Conservation (phyloP, 192 early-diverging fungal species). For the Backusella parvicylindrica region DNA sequence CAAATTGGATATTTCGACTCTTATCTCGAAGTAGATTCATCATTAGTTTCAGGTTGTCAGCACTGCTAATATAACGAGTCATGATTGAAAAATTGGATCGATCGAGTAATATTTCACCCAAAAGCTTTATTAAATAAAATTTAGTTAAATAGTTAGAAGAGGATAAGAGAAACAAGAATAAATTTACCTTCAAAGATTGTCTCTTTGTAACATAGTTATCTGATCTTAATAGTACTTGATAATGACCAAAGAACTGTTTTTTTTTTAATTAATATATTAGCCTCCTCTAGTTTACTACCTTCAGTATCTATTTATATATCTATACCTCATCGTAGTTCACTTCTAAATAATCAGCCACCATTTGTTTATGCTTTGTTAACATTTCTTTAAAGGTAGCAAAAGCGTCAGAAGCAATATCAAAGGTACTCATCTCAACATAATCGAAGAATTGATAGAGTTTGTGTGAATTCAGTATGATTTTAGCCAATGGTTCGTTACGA, state of each 20-base stretch:
- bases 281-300: not conserved
- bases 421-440: constrained; percentile 97
- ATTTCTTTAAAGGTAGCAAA: constrained; percentile 98
- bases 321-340: constrained; percentile 81
- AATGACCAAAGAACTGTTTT: constrained; percentile 80
- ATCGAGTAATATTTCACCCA: constrained; percentile 96
- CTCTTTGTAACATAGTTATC: constrained; percentile 97
- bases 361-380: constrained; percentile 89
- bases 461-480: constrained; percentile 77
- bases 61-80: constrained; percentile 88
- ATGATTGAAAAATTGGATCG: constrained; percentile 93
- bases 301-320: not conserved
- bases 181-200: constrained; percentile 92
- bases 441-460: constrained; percentile 94
- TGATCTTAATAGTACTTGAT: constrained; percentile 80
- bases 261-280: not conserved
- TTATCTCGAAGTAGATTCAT: constrained; percentile 95
- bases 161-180: not conserved
- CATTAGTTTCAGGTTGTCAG: constrained; percentile 95
- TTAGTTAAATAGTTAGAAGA: not conserved
- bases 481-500: constrained; percentile 88
- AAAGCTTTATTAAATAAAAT: constrained; percentile 50
- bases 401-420: constrained; percentile 98
- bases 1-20: constrained; percentile 98
- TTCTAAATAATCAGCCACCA: constrained; percentile 87